Percentiles rank a stretch among this genome's conserved stretches.
Conservation (phyloP, 768 basidiomycete species). For the Amanita muscaria region DNA sequence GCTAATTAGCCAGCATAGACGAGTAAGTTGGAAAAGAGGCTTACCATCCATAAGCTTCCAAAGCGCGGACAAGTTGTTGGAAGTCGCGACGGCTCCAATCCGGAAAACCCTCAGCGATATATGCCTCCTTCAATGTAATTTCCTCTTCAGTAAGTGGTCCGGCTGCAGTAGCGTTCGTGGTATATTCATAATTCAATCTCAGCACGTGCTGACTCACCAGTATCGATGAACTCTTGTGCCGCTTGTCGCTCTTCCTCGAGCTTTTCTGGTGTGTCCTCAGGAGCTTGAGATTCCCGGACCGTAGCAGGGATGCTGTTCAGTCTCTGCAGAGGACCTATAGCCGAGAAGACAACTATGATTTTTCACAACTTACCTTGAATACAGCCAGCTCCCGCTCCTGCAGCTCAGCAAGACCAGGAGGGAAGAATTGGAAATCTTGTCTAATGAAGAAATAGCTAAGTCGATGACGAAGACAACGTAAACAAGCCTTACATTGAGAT, state of each 20-base stretch:
- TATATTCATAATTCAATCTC: too few relatives aligned
- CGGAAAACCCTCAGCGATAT: conserved; percentile 71
- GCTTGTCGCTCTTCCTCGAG: conserved; percentile 71
- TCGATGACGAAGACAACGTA: conserved; percentile 4
- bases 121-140: conserved; percentile 66
- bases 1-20: background rate
- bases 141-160: conserved; percentile 90
- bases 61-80: conserved; percentile 76
- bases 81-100: conserved; percentile 93
- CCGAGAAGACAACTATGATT: background rate
- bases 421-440: conserved; percentile 97
- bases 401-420: conserved; percentile 64
- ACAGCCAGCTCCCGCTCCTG: conserved; percentile 84
- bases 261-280: conserved; percentile 75
- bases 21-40: conserved; percentile 14
- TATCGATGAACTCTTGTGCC: conserved; percentile 85
- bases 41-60: conserved; percentile 66
- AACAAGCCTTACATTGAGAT: conserved; percentile 55
- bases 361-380: conserved; percentile 47
- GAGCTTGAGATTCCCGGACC: conserved; percentile 53
- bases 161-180: conserved; percentile 34
- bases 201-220: conserved; percentile 35
- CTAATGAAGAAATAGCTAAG: conserved; percentile 27
- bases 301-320: conserved; percentile 60
- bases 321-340: conserved; percentile 28